These are phyloP conservation scores for Ophiostoma triangulosporum DNA, from an alignment of 2,329 filamentous ascomycete genomes.

Conservation along the genomic window DNA sequence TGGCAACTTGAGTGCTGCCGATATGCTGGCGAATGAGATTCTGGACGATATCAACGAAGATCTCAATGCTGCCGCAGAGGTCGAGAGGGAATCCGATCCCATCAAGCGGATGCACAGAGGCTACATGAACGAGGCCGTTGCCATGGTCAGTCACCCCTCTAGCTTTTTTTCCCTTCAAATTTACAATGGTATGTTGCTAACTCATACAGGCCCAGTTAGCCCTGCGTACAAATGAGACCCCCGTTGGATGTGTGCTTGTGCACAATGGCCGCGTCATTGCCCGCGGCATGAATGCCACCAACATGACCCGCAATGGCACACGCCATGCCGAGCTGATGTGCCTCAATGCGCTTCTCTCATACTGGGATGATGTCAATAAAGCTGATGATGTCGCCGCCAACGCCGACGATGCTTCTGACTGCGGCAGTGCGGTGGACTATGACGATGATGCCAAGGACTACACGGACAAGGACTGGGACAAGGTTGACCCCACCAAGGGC, in stretches of 20 bases:
- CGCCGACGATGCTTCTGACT: constrained; percentile 28
- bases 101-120: constrained; percentile 27
- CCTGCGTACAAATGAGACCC: constrained; percentile 76
- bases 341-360: constrained; percentile 44
- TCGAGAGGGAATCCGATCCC: constrained; percentile 20
- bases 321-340: constrained; percentile 94
- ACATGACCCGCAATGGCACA: constrained; percentile 78
- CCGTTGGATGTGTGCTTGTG: constrained; percentile 91
- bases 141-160: constrained; percentile 50
- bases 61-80: constrained; percentile 11
- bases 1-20: constrained; percentile 13
- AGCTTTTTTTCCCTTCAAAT: no score
- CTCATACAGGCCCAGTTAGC: constrained; percentile 65
- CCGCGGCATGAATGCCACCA: constrained; percentile 93
- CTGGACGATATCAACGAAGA: constrained; percentile 19
- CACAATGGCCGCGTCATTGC: constrained; percentile 68
- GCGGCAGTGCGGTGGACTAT: constrained; percentile 19
- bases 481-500: constrained; percentile 39
- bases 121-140: constrained; percentile 77
- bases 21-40: constrained; percentile 15
- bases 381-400: constrained; percentile 13
- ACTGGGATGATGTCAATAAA: constrained; percentile 21
- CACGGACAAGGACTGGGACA: constrained; percentile 32
- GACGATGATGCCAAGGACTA: constrained; percentile 16
- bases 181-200: no score